Percentiles rank a stretch among this genome's conserved stretches.
phyloP scores from a whole-genome alignment of 768 basidiomycete genomes.

The Antrodiella citrinella region DNA sequence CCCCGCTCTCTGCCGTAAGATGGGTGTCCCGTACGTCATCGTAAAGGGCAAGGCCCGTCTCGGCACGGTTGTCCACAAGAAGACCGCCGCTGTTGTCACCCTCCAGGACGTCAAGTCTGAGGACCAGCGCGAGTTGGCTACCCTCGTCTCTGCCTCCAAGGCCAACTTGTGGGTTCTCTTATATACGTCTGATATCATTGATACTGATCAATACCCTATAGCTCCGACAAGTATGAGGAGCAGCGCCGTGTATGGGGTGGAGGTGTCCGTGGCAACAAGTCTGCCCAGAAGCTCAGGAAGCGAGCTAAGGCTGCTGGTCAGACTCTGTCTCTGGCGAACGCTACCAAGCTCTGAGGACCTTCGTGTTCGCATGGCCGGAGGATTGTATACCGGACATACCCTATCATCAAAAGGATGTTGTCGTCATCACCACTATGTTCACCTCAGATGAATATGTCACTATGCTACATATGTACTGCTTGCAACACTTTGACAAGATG shows the following conservation, averaged over 20 bases:
- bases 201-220: conserved; percentile 24
- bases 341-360: conserved; percentile 55
- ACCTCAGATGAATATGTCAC: neutral
- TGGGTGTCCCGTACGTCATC: conserved; percentile 98
- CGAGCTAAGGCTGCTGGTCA: conserved; percentile 88
- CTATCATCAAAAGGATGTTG: neutral
- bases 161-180: conserved; percentile 80
- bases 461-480: neutral
- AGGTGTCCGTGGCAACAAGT: conserved; percentile 92
- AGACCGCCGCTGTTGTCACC: conserved; percentile 88
- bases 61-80: conserved; percentile 97
- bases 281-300: conserved; percentile 87
- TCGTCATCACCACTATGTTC: neutral
- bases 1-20: conserved; percentile 97
- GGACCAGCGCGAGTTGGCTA: conserved; percentile 89
- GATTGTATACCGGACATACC: neutral
- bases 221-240: conserved; percentile 91
- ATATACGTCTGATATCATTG: neutral
- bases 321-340: conserved; percentile 42
- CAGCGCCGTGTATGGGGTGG: conserved; percentile 91
- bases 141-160: conserved; percentile 88
- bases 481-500: neutral
- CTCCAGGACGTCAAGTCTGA: conserved; percentile 93
- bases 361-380: neutral
- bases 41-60: conserved; percentile 98